Evolutionary conservation across 2,329 filamentous ascomycete species (phyloP), one percentile per base, ranked within the genome.

Genomic region (Peltaster fructicola): DNA sequence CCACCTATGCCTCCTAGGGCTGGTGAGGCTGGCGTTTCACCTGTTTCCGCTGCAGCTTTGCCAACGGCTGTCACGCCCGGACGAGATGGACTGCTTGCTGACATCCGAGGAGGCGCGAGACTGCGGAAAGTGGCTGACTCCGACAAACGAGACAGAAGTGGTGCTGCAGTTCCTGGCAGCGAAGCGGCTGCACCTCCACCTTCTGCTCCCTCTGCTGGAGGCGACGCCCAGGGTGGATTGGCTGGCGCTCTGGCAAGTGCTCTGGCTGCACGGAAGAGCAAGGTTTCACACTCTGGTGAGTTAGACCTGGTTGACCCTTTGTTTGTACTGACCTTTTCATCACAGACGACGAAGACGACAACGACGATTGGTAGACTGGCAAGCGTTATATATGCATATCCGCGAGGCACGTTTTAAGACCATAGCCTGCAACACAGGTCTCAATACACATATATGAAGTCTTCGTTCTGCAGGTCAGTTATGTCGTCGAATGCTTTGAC

Each of bases 221-320:
- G 34, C 21, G 43, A 39, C 23, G 68, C 35, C 19, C 36, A 40
- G 20, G 45, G 48, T 23, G 48, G 48, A 8, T 32, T 62, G 38
- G 59, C 57, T 28, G 56, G 54, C 8, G 57, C 57, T 22, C 45
- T 93, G 64, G 80, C 81, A 12, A 80, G 76, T 55, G 84, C 81
- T 23, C 56, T 92, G 39, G 79, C 79, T 31, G 74, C 70, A 56
- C 66, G 85, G 51, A 93, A 93, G 61, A 71, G 81, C 52, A 92
- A 91, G 62, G 85, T 93, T 48, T 80, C 79, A 55, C 75, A 79
- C 50, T 91, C 80, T 62, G 85, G 85, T 93, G 69, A 70, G 79
- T 74, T 24, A 25, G 10, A 6, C 41, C 42, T 25, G 12, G 25
- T 12, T 12, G 17, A n/a, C 6, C 17, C 29, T 21, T 7, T 15